phyloP scores from a whole-genome alignment of 2,329 filamentous ascomycete species.

The Bipolaris bicolor region DNA sequence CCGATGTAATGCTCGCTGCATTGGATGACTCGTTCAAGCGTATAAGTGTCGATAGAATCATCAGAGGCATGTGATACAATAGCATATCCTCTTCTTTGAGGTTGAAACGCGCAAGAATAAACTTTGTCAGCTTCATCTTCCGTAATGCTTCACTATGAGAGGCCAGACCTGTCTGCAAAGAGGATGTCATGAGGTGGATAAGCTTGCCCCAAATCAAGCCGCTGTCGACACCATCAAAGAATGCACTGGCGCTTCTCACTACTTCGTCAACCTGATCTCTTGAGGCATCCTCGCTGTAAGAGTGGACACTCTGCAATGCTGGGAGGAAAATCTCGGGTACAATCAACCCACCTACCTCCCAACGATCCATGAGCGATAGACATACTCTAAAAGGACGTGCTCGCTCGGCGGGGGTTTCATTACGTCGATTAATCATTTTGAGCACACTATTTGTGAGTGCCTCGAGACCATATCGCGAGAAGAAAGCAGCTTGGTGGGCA shows the following conservation, averaged over 20 bases:
- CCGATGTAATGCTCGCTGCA: background rate
- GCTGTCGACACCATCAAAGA: constrained; percentile 97
- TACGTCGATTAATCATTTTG: constrained; percentile 70
- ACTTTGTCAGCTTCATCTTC: constrained; percentile 75
- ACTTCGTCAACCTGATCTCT: constrained; percentile 82
- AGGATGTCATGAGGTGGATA: constrained; percentile 65
- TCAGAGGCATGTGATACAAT: constrained; percentile 79
- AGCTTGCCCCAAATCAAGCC: constrained; percentile 89
- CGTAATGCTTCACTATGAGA: constrained; percentile 57
- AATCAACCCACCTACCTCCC: constrained; percentile 92
- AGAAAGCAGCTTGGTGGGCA: constrained; percentile 68
- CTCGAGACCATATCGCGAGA: constrained; percentile 77
- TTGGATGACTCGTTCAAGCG: constrained; percentile 51
- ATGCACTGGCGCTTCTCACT: constrained; percentile 88
- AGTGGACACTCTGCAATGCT: constrained; percentile 77
- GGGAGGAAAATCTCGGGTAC: constrained; percentile 89
- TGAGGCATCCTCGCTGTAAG: constrained; percentile 71
- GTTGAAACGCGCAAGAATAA: constrained; percentile 88
- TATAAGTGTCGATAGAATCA: constrained; percentile 67
- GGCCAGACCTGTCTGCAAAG: constrained; percentile 58
- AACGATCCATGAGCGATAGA: constrained; percentile 95
- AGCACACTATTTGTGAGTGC: constrained; percentile 77
- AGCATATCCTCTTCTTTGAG: constrained; percentile 96
- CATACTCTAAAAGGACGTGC: constrained; percentile 90
- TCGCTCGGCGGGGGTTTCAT: constrained; percentile 66